Conservation (phyloP, 108 stramenopile genomes). For the Pseudonitzschia multiseries region DNA sequence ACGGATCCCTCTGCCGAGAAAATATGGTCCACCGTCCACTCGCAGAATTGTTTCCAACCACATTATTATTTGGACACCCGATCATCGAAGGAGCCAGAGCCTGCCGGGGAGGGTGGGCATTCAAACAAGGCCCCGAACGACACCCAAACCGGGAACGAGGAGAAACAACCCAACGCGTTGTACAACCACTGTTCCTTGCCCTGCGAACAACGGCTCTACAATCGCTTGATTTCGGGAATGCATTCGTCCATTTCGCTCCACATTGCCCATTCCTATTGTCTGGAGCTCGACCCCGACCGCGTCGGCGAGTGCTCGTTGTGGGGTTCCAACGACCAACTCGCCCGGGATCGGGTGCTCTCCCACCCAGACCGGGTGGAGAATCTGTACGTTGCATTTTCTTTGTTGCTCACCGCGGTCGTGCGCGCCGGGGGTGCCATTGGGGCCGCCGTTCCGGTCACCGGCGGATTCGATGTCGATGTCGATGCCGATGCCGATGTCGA, state of each 20-base stretch:
- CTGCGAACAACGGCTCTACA: slow-evolving; percentile 13
- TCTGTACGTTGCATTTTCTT: slow-evolving; percentile 13
- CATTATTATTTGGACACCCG: no score
- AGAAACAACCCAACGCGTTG: background rate
- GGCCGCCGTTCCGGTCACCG: slow-evolving; percentile 3
- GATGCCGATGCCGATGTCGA: no score
- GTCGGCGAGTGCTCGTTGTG: slow-evolving; percentile 5
- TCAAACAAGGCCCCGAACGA: background rate
- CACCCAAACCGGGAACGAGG: background rate
- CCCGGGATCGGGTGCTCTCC: slow-evolving; percentile 8
- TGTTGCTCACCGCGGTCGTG: slow-evolving; percentile 3
- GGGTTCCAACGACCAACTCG: slow-evolving; percentile 9
- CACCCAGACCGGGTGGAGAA: slow-evolving; percentile 13
- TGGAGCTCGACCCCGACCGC: slow-evolving; percentile 6
- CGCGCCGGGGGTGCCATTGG: background rate
- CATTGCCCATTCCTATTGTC: slow-evolving; percentile 21
- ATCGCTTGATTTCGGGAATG: slow-evolving; percentile 14
- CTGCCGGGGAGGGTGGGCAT: no score
- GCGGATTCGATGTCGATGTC: no score
- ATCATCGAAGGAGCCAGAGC: no score
- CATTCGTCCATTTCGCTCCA: slow-evolving; percentile 20
- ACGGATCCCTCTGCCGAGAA: slow-evolving; percentile 2
- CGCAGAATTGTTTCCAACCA: slow-evolving; percentile 7
- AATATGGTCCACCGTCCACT: slow-evolving; percentile 8
- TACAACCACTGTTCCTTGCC: background rate